Evolutionary conservation across 257 asterid genomes (phyloP).

Genomic region (Solanum pinnatisectum): DNA sequence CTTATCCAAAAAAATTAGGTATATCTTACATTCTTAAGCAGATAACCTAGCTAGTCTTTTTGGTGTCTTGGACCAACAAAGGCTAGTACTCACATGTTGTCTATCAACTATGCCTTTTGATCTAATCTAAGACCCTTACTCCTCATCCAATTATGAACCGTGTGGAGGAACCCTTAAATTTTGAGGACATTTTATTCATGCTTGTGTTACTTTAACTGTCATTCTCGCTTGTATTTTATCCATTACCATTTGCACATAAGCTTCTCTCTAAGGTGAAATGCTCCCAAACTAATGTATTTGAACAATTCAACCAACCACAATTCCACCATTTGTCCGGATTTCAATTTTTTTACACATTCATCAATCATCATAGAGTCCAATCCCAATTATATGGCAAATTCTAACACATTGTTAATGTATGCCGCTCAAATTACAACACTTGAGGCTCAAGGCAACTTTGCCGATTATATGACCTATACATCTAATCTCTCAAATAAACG

Average conservation of each 20-base stretch:
- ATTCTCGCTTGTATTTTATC: neutral
- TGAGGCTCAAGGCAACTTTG: neutral
- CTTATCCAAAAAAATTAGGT: neutral
- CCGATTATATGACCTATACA: neutral
- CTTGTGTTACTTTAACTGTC: no score
- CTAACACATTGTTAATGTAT: no score
- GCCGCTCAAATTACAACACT: neutral
- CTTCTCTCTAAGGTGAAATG: neutral
- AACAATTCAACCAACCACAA: neutral
- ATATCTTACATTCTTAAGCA: neutral
- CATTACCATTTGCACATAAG: no score
- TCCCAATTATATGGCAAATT: neutral
- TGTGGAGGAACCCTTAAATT: neutral
- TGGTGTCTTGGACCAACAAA: neutral
- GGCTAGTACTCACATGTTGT: neutral
- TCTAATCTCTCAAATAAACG: neutral
- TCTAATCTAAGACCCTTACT: neutral
- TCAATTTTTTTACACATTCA: neutral
- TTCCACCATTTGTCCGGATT: neutral
- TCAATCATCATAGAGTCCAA: neutral
- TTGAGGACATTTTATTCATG: no score
- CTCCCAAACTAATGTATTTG: no score
- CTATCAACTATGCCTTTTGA: no score
- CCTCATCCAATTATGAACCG: no score
- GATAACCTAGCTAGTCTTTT: neutral